Percentiles rank a stretch among this genome's conserved stretches.
Conservation (phyloP, 2,329 filamentous ascomycete species). For the Elsinoe necatrix region DNA sequence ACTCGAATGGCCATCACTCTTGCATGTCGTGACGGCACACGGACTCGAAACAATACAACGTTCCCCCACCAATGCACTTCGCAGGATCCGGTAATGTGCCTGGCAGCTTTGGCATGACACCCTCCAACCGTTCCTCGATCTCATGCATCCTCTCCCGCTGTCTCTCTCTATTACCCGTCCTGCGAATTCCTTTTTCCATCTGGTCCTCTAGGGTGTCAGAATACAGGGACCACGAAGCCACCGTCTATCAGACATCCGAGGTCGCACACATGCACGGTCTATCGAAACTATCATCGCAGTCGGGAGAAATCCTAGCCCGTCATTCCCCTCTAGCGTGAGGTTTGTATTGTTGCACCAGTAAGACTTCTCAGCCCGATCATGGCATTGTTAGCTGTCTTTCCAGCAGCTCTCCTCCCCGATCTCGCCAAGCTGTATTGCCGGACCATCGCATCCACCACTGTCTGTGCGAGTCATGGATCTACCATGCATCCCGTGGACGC, state of each 20-base stretch:
- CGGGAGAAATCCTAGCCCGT: slow-evolving; percentile 9
- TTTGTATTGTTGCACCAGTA: slow-evolving; percentile 15
- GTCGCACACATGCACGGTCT: slow-evolving; percentile 7
- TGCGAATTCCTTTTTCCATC: slow-evolving; percentile 10
- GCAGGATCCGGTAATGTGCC: slow-evolving; percentile 9
- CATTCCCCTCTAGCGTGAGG: background rate
- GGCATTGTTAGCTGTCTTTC: slow-evolving; percentile 9
- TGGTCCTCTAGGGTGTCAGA: background rate
- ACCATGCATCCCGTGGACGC: background rate
- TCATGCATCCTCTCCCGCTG: background rate
- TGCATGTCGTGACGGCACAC: slow-evolving; percentile 5
- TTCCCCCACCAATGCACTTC: background rate
- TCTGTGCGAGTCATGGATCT: slow-evolving; percentile 11
- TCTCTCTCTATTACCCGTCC: background rate
- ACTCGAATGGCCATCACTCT: background rate
- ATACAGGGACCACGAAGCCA: slow-evolving; percentile 4
- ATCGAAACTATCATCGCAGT: slow-evolving; percentile 2
- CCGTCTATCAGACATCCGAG: background rate
- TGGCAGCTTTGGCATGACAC: slow-evolving; percentile 12
- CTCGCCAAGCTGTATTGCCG: slow-evolving; percentile 13
- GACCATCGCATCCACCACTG: background rate
- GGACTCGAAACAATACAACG: slow-evolving; percentile 10
- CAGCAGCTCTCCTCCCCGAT: background rate
- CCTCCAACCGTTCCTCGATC: slow-evolving; percentile 13
- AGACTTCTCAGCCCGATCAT: background rate